These are phyloP conservation scores for Fusarium lyarnte DNA, from an alignment of 2,329 filamentous ascomycete species.

Conservation along the genomic window DNA sequence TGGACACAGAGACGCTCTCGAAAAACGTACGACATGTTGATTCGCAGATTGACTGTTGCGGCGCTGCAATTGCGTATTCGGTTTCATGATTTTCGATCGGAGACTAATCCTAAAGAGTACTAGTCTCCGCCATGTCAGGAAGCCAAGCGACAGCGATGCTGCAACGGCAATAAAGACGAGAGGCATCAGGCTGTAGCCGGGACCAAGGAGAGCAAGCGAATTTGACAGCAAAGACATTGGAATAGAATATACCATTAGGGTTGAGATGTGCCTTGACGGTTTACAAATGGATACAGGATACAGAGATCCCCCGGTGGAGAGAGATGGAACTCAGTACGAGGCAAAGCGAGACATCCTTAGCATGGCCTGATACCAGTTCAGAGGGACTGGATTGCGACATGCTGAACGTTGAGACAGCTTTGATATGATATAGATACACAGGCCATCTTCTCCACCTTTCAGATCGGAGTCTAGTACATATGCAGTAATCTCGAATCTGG, in stretches of 20 bases:
- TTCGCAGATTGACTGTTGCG: background rate
- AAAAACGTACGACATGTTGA: background rate
- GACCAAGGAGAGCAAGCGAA: background rate
- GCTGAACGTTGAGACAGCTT: background rate
- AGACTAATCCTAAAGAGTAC: conserved; percentile 44
- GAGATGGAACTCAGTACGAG: background rate
- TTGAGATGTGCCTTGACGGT: fast-evolving
- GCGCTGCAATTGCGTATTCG: conserved; percentile 16
- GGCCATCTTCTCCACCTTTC: background rate
- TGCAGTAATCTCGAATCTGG: conserved; percentile 5
- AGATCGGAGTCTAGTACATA: conserved; percentile 42
- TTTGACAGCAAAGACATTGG: background rate
- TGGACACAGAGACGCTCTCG: background rate
- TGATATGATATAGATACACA: background rate
- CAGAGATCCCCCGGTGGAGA: fast-evolving
- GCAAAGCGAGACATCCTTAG: too few relatives aligned
- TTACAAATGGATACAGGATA: fast-evolving
- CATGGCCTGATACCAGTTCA: background rate
- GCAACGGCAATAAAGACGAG: background rate
- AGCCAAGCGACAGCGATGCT: background rate
- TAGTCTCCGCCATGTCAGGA: conserved; percentile 31
- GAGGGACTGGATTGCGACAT: too few relatives aligned
- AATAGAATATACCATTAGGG: too few relatives aligned
- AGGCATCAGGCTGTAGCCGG: background rate
- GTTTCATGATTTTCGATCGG: conserved; percentile 36